These are phyloP conservation scores for Hygrophorus russula DNA, from an alignment of 768 basidiomycete species.

Conservation along the genomic window DNA sequence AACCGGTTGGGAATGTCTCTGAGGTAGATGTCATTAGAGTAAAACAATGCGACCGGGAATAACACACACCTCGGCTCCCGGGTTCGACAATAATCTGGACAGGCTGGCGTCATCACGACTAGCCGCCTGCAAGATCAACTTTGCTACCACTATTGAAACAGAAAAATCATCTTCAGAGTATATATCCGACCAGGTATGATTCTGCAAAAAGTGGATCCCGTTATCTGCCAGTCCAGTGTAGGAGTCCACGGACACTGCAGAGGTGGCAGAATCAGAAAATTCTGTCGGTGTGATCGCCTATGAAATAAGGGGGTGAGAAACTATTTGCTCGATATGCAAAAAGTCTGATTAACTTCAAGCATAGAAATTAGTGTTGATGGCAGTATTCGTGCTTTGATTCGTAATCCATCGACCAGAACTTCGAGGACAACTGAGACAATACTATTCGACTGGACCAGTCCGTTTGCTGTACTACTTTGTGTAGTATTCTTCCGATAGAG, in stretches of 20 bases:
- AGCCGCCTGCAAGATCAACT: constrained; percentile 39
- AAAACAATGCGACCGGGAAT: neutral
- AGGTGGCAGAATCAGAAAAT: constrained; percentile 15
- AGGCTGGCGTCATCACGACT: constrained; percentile 31
- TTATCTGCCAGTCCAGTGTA: constrained; percentile 35
- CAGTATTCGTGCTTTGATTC: constrained; percentile 37
- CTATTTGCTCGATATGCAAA: neutral
- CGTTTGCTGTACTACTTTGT: constrained; percentile 13
- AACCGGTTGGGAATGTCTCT: constrained; percentile 25
- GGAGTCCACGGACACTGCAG: constrained; percentile 21
- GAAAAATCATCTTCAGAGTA: constrained; percentile 41
- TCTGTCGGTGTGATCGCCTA: constrained; percentile 21
- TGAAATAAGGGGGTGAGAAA: constrained; percentile 1
- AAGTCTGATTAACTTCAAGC: constrained; percentile 35
- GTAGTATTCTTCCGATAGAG: constrained; percentile 26
- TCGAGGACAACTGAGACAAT: constrained; percentile 37
- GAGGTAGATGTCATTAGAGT: neutral
- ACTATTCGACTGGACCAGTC: constrained; percentile 15
- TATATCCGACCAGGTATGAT: constrained; percentile 33
- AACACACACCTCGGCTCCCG: constrained; percentile 23
- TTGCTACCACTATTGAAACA: constrained; percentile 39
- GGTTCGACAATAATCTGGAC: constrained; percentile 22
- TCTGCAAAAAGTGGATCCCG: constrained; percentile 42
- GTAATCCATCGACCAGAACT: constrained; percentile 39
- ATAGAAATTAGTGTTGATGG: constrained; percentile 38